Evolutionary conservation across 345 rosid species (phyloP).

Genomic region (Eucalyptus sideroxylon): DNA sequence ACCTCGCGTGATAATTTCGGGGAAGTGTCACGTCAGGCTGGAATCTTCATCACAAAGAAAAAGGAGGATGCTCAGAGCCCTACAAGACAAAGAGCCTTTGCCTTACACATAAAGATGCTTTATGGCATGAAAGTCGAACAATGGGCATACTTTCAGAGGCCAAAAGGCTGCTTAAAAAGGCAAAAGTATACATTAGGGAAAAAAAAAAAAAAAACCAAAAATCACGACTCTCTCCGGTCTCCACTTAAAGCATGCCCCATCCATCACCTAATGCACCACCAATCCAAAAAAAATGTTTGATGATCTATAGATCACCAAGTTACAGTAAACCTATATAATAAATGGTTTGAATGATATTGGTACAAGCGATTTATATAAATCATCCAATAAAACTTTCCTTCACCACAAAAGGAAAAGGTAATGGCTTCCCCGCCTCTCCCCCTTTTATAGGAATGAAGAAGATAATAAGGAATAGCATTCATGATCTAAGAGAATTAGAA

Average conservation of each 20-base stretch:
- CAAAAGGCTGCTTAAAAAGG: neutral
- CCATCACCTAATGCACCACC: neutral
- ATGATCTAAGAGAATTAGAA: fast-evolving
- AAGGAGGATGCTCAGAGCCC: neutral
- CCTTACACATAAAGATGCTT: neutral
- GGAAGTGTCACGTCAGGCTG: neutral
- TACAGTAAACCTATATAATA: neutral
- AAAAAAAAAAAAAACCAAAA: no score
- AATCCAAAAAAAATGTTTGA: neutral
- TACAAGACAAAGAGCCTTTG: neutral
- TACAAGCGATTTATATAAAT: neutral
- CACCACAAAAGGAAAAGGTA: neutral
- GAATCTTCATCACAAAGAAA: neutral
- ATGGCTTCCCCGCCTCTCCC: neutral
- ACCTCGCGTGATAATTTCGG: neutral
- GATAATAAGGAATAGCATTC: neutral
- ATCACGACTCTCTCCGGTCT: neutral
- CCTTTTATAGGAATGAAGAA: neutral
- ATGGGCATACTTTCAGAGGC: neutral
- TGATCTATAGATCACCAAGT: neutral
- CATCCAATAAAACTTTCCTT: neutral
- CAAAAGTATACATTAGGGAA: neutral
- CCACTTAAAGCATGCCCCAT: neutral
- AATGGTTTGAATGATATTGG: neutral
- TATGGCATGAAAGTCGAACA: neutral